These are phyloP conservation scores for Vitis hybrid DNA, from an alignment of 177 flowering plant species.

Conservation along the genomic window DNA sequence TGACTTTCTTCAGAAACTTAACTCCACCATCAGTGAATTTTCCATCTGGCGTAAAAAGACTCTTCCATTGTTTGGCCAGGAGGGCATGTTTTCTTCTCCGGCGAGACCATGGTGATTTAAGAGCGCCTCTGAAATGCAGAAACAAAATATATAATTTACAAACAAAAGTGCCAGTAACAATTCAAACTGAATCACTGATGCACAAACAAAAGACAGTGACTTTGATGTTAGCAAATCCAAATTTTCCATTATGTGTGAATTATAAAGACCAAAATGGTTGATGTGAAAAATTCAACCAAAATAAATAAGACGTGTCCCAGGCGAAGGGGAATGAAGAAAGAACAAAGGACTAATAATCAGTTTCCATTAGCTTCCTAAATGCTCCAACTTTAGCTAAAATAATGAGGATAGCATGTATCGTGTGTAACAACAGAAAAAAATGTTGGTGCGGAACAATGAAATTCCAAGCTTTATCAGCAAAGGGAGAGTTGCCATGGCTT, in stretches of 20 bases:
- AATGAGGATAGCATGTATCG: no score
- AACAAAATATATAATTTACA: background rate
- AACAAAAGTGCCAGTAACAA: background rate
- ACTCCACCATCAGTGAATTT: slow-evolving; percentile 58
- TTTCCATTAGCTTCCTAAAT: background rate
- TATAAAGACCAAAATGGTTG: background rate
- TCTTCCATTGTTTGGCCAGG: slow-evolving; percentile 32
- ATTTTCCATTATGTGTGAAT: no score
- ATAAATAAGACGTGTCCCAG: background rate
- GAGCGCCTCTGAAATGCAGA: slow-evolving; percentile 23
- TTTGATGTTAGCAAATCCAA: no score
- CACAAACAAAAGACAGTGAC: background rate
- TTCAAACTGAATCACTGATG: background rate
- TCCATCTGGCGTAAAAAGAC: slow-evolving; percentile 50
- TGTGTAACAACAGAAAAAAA: background rate
- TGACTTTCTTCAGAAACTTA: slow-evolving; percentile 57
- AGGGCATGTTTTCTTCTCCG: slow-evolving; percentile 36
- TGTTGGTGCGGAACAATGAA: background rate
- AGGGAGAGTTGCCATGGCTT: no score
- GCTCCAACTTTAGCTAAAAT: no score
- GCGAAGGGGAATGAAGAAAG: background rate
- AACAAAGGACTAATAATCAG: background rate
- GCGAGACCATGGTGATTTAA: slow-evolving; percentile 43
- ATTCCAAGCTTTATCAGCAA: background rate
- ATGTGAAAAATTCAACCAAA: background rate